A percentile compares a stretch with the other conserved stretches of the same genome.
phyloP scores from a whole-genome alignment of 73 alveolate species.

The Loxodes magnus region DNA sequence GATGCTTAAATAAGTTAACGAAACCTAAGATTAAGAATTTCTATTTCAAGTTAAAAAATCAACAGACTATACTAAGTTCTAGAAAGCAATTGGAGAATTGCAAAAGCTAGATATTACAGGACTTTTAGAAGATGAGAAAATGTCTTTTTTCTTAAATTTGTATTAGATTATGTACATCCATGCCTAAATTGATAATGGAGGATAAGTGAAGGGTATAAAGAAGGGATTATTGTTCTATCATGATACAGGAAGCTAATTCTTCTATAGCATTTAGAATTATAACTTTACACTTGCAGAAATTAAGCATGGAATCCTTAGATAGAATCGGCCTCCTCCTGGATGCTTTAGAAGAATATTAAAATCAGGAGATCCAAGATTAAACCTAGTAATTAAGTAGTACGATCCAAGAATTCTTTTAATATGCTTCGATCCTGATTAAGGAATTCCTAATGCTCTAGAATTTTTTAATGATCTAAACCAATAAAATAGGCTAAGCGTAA shows the following conservation, averaged over 20 bases:
- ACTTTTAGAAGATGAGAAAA: conserved; percentile 20
- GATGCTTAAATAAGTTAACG: conserved; percentile 1
- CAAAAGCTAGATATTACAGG: conserved; percentile 19
- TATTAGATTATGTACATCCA: conserved; percentile 52
- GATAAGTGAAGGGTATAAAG: conserved; percentile 22
- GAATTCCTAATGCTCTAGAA: conserved; percentile 7
- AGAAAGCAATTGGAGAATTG: conserved; percentile 21
- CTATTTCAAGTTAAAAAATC: conserved; percentile 17
- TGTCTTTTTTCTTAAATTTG: conserved; percentile 40
- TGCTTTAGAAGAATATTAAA: conserved; percentile 5
- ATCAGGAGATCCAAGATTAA: conserved; percentile 5
- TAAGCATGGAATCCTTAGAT: conserved; percentile 75
- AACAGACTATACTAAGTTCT: conserved; percentile 14
- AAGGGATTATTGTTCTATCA: conserved; percentile 9
- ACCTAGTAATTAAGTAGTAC: conserved; percentile 1
- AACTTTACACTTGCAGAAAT: conserved; percentile 47
- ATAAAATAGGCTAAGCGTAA: conserved; percentile 15
- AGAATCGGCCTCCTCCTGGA: conserved; percentile 29
- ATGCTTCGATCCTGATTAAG: not conserved
- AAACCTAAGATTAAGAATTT: conserved; percentile 10
- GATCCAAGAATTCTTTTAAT: conserved; percentile 11
- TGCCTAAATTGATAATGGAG: conserved; percentile 22
- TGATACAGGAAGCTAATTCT: conserved; percentile 21
- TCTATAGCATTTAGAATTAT: conserved; percentile 32
- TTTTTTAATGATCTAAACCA: not conserved